These are phyloP conservation scores for Colletotrichum noveboracense DNA, from an alignment of 2,329 filamentous ascomycete species.

Conservation along the genomic window DNA sequence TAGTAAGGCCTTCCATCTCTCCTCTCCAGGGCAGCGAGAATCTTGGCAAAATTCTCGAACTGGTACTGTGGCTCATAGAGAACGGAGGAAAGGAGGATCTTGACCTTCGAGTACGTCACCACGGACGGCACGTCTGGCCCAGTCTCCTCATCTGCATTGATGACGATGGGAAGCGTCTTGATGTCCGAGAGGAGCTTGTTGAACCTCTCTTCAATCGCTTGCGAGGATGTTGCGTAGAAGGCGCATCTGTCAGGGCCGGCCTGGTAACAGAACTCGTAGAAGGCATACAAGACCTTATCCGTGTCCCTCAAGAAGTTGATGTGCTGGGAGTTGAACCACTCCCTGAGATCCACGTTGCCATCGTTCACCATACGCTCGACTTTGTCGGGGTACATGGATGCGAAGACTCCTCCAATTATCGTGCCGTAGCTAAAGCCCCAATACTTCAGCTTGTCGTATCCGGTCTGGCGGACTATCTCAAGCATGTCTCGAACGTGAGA, in stretches of 20 bases:
- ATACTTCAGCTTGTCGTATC: constrained; percentile 49
- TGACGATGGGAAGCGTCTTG: constrained; percentile 46
- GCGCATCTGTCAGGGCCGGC: constrained; percentile 54
- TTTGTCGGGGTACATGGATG: constrained; percentile 55
- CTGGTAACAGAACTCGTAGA: constrained; percentile 58
- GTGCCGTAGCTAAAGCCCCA: constrained; percentile 64
- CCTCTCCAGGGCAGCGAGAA: constrained; percentile 46
- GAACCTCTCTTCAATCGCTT: constrained; percentile 44
- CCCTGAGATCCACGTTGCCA: constrained; percentile 59
- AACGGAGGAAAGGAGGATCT: constrained; percentile 43
- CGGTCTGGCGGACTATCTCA: constrained; percentile 47
- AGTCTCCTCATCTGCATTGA: constrained; percentile 31
- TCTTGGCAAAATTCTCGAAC: constrained; percentile 46
- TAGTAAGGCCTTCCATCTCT: constrained; percentile 52
- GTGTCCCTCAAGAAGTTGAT: constrained; percentile 57
- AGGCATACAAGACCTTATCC: constrained; percentile 57
- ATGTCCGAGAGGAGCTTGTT: constrained; percentile 44
- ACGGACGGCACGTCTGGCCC: constrained; percentile 50
- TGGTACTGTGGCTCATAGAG: constrained; percentile 50
- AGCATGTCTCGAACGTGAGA: constrained; percentile 54
- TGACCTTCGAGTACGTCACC: constrained; percentile 55
- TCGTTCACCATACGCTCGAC: constrained; percentile 57
- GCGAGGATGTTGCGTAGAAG: constrained; percentile 42
- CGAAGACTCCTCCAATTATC: constrained; percentile 56
- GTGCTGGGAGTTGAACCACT: constrained; percentile 53